Base-by-base conservation (phyloP, 23 red algal genomes). In the Agarophyton chilense region DNA sequence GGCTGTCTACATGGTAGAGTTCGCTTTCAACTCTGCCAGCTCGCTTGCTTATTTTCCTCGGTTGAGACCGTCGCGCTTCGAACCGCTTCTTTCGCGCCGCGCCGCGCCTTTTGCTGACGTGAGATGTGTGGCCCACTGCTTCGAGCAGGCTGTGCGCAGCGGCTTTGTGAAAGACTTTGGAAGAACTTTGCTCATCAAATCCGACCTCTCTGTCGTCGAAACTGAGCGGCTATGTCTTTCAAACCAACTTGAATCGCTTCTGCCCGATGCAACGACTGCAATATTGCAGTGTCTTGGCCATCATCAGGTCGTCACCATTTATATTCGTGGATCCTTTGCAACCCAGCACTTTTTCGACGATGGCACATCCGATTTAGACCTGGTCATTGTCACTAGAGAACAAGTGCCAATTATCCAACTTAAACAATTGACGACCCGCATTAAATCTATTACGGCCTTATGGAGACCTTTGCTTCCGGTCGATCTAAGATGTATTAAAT, bases 81-180 rank as follows among this genome's bases (percentile, higher is more conserved):
- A n/a, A n/a, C n/a, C n/a, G n/a, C n/a, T n/a, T n/a, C n/a, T n/a
- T n/a, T n/a, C n/a, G n/a, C n/a, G n/a, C n/a, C n/a, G n/a, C n/a
- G n/a, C n/a, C n/a, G n/a, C n/a, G n/a, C n/a, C n/a, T n/a, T n/a
- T n/a, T n/a, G n/a, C n/a, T n/a, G n/a, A n/a, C n/a, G 29, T 65
- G 7, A 65, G 1, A 65, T 65, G 60, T 18, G 0, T 89, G 21
- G 85, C 52, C 0, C 17, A n/a, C 4, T 58, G 71, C 21, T 78
- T 89, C 50, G 71, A 77, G 58, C 44, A 64, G 21, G 71, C 85
- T 25, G 71, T 89, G 11, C 36, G 39, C 19, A 89, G 75, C 12
- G 85, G 85, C 10, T 89, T 55, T 63, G 85, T 89, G 4, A 10
- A 22, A 31, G 53, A 89, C 58, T 89, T 89, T 78, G 85, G 85